A percentile compares a stretch with the other conserved stretches of the same genome.
Evolutionary conservation across 1,139 yeast genomes (phyloP).

Genomic region (Schizosaccharomyces versatilis): DNA sequence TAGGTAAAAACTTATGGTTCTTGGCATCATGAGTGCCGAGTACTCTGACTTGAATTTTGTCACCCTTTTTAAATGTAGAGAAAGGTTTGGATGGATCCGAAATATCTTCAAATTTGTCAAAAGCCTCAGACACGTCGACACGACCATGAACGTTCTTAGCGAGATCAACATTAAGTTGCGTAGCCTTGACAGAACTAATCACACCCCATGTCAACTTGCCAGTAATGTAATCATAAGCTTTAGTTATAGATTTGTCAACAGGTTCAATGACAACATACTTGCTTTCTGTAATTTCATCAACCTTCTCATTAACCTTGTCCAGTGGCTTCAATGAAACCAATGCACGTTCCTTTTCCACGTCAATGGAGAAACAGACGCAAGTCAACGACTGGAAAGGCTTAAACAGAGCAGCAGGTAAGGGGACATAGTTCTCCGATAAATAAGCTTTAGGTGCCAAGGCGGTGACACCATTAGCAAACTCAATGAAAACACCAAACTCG

Average conservation of each 20-base stretch:
- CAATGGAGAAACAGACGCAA: conserved; percentile 8
- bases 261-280: conserved; percentile 2
- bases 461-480: conserved; percentile 58
- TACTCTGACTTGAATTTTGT: conserved; percentile 38
- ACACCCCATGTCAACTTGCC: conserved; percentile 43
- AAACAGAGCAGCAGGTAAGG: conserved; percentile 36
- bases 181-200: conserved; percentile 42
- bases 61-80: conserved; percentile 35
- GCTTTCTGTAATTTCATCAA: conserved; percentile 1
- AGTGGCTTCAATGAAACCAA: conserved; percentile 24
- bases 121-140: conserved; percentile 53
- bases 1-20: conserved; percentile 46
- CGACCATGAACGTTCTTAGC: conserved; percentile 69
- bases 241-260: conserved; percentile 9
- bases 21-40: conserved; percentile 61
- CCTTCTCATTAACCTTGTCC: conserved; percentile 36
- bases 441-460: conserved; percentile 50
- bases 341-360: conserved; percentile 10
- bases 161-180: conserved; percentile 53
- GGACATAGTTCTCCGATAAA: conserved; percentile 31
- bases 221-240: conserved; percentile 29
- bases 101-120: conserved; percentile 34
- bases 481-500: conserved; percentile 53
- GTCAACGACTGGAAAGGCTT: conserved; percentile 24
- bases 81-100: conserved; percentile 39